Evolutionary conservation across 2,329 filamentous ascomycete genomes (phyloP).

Genomic region (Boeremia exigua): DNA sequence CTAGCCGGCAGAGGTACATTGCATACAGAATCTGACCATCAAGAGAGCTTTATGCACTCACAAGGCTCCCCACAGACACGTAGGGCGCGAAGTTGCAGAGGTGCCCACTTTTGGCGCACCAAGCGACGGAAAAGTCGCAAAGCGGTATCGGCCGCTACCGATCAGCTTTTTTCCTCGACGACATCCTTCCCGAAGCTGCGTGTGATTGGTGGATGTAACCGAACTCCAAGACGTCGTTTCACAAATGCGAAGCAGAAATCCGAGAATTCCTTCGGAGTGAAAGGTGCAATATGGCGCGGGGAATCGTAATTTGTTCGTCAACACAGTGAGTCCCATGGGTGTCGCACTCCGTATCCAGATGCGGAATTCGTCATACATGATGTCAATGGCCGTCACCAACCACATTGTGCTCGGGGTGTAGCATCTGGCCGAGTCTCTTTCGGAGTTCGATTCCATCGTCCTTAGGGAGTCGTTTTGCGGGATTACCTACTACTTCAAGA

Average conservation of each 20-base stretch:
- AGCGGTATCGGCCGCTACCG: conserved; percentile 31
- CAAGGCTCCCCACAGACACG: neutral
- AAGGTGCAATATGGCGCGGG: neutral
- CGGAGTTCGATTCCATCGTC: conserved; percentile 20
- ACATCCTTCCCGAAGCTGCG: conserved; percentile 2
- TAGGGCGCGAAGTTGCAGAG: conserved; percentile 6
- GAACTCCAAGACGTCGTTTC: conserved; percentile 15
- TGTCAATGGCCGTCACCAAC: conserved; percentile 5
- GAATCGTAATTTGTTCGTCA: neutral
- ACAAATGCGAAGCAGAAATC: conserved; percentile 1
- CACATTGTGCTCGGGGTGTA: conserved; percentile 17
- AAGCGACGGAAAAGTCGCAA: conserved; percentile 19
- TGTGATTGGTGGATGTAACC: conserved; percentile 23
- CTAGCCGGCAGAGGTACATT: conserved; percentile 6
- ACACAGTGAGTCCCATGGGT: neutral
- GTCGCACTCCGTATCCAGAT: neutral
- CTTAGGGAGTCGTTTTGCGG: conserved; percentile 13
- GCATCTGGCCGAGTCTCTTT: conserved; percentile 10
- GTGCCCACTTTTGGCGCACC: neutral
- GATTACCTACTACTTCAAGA: conserved; percentile 26
- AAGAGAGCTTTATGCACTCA: neutral
- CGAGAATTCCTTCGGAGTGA: neutral
- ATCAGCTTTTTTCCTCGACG: conserved; percentile 7
- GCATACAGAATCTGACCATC: neutral
- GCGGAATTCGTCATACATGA: conserved; percentile 1